These are phyloP conservation scores for Aureobasidium subglaciale DNA, from an alignment of 2,329 filamentous ascomycete genomes.

Conservation along the genomic window DNA sequence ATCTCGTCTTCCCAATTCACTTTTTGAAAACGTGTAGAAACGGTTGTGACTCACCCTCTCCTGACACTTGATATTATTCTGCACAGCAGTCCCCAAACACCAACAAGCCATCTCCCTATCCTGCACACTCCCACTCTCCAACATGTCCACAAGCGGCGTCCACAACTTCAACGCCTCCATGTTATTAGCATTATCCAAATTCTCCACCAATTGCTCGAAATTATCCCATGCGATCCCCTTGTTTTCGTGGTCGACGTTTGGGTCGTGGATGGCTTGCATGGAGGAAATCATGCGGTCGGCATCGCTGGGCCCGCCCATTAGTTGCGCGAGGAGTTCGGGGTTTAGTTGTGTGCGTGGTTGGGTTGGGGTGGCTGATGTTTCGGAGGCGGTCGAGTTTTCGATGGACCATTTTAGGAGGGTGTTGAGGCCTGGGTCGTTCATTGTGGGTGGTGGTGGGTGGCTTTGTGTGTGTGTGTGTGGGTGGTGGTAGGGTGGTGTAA, in stretches of 20 bases:
- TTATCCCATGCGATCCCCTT: constrained; percentile 87
- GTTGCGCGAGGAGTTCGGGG: constrained; percentile 61
- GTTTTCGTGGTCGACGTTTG: constrained; percentile 61
- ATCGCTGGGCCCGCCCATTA: constrained; percentile 80
- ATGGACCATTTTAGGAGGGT: constrained; percentile 74
- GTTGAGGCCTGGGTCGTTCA: constrained; percentile 60
- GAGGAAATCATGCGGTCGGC: constrained; percentile 84
- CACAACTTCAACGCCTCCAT: constrained; percentile 72
- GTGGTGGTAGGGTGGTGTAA: neutral
- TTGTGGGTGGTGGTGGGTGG: constrained; percentile 20
- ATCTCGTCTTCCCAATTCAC: too few relatives aligned
- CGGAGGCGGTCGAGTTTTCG: constrained; percentile 51
- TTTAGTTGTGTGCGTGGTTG: constrained; percentile 41
- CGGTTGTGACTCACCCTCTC: constrained; percentile 49
- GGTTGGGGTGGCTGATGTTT: constrained; percentile 19
- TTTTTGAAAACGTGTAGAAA: constrained; percentile 7
- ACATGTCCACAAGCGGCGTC: constrained; percentile 66
- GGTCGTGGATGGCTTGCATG: constrained; percentile 66
- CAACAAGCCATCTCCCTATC: constrained; percentile 83
- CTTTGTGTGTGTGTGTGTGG: neutral
- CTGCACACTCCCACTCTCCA: constrained; percentile 62
- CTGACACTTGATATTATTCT: constrained; percentile 87
- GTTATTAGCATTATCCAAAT: constrained; percentile 95
- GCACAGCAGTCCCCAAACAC: constrained; percentile 89
- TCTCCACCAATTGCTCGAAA: constrained; percentile 86